These are phyloP conservation scores for Hericium erinaceus DNA, from an alignment of 768 basidiomycete genomes.

Conservation along the genomic window DNA sequence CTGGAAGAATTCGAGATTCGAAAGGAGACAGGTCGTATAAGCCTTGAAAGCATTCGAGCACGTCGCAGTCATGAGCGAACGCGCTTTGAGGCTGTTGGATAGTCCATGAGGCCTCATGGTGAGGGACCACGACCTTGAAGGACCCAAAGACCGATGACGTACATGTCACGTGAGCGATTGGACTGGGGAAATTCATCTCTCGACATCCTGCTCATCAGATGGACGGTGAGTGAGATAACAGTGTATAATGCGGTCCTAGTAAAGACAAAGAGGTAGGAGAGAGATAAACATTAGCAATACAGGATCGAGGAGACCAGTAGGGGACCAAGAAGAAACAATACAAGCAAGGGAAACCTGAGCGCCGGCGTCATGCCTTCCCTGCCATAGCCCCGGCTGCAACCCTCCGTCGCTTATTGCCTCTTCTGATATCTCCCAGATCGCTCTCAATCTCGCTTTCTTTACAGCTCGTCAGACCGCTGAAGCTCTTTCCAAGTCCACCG, in stretches of 20 bases:
- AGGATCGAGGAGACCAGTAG: not conserved
- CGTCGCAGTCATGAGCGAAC: too few relatives aligned
- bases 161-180: too few relatives aligned
- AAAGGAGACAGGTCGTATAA: too few relatives aligned
- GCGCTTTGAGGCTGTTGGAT: too few relatives aligned
- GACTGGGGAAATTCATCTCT: too few relatives aligned
- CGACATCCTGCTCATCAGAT: too few relatives aligned
- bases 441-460: constrained; percentile 68
- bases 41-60: too few relatives aligned
- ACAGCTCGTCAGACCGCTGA: constrained; percentile 41
- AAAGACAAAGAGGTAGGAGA: not conserved
- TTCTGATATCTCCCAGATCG: constrained; percentile 70
- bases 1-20: too few relatives aligned
- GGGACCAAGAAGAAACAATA: not conserved
- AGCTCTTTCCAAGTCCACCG: constrained; percentile 69
- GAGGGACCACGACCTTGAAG: too few relatives aligned
- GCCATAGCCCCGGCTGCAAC: constrained; percentile 21
- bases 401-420: constrained; percentile 59
- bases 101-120: too few relatives aligned
- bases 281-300: not conserved
- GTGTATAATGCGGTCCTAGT: not conserved
- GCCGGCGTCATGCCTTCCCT: constrained; percentile 11
- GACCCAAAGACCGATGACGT: too few relatives aligned
- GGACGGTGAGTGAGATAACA: not conserved
- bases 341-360: not conserved